A percentile compares a stretch with the other conserved stretches of the same genome.
Conservation (phyloP, 441 rosid genomes). For the Populus trichocarpa region DNA sequence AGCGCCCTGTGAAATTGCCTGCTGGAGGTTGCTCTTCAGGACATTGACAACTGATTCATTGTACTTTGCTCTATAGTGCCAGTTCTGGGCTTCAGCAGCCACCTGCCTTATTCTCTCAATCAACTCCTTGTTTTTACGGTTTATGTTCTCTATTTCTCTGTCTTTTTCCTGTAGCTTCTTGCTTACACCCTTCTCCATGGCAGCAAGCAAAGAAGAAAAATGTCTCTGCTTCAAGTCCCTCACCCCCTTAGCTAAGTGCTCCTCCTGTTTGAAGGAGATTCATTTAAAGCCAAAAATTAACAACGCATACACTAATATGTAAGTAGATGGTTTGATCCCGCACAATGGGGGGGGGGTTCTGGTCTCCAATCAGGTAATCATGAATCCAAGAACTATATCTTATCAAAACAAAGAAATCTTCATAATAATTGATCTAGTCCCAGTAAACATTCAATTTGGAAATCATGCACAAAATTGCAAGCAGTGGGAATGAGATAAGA, state of each 20-base stretch:
- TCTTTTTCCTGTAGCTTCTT: slow-evolving; percentile 77
- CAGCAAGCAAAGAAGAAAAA: slow-evolving; percentile 46
- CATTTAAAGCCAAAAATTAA: not conserved
- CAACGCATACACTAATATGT: not conserved
- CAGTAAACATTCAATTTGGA: too few species aligned
- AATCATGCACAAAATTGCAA: not conserved
- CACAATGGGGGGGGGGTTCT: too few species aligned
- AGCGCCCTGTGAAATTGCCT: slow-evolving; percentile 65
- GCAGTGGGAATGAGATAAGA: not conserved
- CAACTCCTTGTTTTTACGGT: slow-evolving; percentile 67
- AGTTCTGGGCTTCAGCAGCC: slow-evolving; percentile 61
- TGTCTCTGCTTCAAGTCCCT: slow-evolving; percentile 76
- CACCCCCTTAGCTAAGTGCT: slow-evolving; percentile 54
- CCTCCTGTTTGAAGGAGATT: slow-evolving; percentile 41
- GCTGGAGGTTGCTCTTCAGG: slow-evolving; percentile 63
- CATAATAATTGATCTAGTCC: too few species aligned
- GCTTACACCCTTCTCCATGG: slow-evolving; percentile 60
- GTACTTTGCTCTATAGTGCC: slow-evolving; percentile 75
- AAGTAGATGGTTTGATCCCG: too few species aligned
- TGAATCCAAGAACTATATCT: too few species aligned
- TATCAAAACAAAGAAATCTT: too few species aligned
- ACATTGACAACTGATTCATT: slow-evolving; percentile 63
- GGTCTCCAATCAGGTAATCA: too few species aligned
- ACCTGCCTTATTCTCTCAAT: slow-evolving; percentile 61
- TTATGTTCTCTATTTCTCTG: slow-evolving; percentile 59